A percentile compares a stretch with the other conserved stretches of the same genome.
Evolutionary conservation across 2,329 filamentous ascomycete genomes (phyloP).

Genomic region (Lachnellula subtilissima): DNA sequence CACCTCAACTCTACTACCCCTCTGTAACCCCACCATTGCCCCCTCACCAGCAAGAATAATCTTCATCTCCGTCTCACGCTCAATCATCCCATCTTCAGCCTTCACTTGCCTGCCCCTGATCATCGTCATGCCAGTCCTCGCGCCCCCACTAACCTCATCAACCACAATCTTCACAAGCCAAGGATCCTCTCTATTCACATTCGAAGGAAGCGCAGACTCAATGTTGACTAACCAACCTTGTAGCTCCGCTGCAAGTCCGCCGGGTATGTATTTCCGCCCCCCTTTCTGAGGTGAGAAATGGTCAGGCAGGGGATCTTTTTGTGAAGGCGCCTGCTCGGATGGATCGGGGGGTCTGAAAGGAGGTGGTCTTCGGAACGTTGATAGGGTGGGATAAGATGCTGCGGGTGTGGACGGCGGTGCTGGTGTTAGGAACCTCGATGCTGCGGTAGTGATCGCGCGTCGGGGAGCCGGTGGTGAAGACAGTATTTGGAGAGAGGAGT

Average conservation of each 20-base stretch:
- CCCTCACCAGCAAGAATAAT: constrained; percentile 31
- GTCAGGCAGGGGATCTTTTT: constrained; percentile 40
- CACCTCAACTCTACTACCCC: constrained; percentile 18
- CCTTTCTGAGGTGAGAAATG: constrained; percentile 49
- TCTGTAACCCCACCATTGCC: constrained; percentile 22
- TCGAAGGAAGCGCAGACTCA: constrained; percentile 19
- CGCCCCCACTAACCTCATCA: constrained; percentile 24
- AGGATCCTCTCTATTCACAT: constrained; percentile 14
- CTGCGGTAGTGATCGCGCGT: constrained; percentile 16
- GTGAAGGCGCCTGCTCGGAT: constrained; percentile 7
- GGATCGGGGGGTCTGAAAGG: constrained; percentile 30
- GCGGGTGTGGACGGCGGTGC: constrained; percentile 17
- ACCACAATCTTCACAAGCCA: constrained; percentile 29
- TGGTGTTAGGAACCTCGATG: constrained; percentile 29
- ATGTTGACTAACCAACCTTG: constrained; percentile 47
- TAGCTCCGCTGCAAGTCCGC: constrained; percentile 45
- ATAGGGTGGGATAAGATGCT: not conserved
- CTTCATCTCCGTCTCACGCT: constrained; percentile 17
- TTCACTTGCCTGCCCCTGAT: constrained; percentile 23
- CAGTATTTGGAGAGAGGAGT: constrained; percentile 16
- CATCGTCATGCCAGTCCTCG: constrained; percentile 25
- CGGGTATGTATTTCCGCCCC: constrained; percentile 43
- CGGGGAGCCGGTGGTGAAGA: constrained; percentile 17
- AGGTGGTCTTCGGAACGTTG: constrained; percentile 30
- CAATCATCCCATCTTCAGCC: constrained; percentile 11